Conservation (phyloP, 495 filamentous ascomycete species). For the Neurospora sp. region DNA sequence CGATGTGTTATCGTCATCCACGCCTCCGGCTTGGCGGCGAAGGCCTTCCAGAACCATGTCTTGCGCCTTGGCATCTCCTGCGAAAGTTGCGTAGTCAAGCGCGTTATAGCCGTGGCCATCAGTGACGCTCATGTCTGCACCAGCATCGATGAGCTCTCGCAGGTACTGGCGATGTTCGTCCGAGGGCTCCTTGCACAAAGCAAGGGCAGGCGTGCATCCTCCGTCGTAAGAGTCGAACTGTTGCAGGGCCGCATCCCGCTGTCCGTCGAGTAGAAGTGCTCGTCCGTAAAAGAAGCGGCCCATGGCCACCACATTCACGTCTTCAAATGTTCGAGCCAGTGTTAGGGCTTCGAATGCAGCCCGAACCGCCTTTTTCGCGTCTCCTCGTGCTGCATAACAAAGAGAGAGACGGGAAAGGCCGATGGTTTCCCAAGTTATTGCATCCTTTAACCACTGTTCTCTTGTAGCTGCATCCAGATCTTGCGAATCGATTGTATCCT, state of each 20-base stretch:
- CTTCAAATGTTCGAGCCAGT: background rate
- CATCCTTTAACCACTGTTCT: background rate
- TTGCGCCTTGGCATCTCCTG: conserved; percentile 7
- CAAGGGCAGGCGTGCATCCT: conserved; percentile 17
- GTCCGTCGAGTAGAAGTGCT: background rate
- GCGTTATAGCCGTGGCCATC: conserved; percentile 24
- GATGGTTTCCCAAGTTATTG: conserved; percentile 7
- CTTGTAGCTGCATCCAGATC: background rate
- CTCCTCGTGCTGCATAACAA: conserved; percentile 1
- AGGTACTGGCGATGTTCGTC: conserved; percentile 20
- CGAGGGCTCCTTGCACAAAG: conserved; percentile 24
- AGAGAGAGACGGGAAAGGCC: conserved; percentile 12
- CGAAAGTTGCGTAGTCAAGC: conserved; percentile 21
- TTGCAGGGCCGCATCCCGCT: background rate
- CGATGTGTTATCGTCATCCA: background rate
- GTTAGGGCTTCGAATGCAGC: background rate
- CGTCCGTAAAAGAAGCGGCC: conserved; percentile 7
- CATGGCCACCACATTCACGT: background rate
- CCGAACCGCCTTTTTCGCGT: background rate
- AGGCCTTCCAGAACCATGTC: conserved; percentile 15
- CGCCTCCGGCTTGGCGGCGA: background rate
- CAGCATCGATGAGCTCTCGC: conserved; percentile 13
- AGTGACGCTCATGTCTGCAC: conserved; percentile 15
- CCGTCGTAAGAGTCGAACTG: background rate
- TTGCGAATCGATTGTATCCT: background rate